A percentile compares a stretch with the other conserved stretches of the same genome.
phyloP scores from a whole-genome alignment of 129 eudicot species.

The Rutidosis leptorrhynchoides region DNA sequence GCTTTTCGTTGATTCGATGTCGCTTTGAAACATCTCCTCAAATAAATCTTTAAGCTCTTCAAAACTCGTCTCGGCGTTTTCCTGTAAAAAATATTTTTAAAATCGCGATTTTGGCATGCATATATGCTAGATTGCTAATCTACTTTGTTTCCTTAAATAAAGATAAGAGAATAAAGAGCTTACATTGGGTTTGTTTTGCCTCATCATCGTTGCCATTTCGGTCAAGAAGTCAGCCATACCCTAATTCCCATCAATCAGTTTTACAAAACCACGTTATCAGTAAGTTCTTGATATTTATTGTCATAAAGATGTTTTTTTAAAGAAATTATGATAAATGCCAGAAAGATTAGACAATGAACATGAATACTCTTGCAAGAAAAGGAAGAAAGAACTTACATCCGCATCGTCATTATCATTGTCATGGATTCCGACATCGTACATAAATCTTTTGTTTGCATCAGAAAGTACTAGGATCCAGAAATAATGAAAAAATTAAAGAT shows the following conservation, averaged over 20 bases:
- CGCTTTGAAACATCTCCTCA: constrained; percentile 62
- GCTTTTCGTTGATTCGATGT: constrained; percentile 29
- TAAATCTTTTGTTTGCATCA: constrained; percentile 64
- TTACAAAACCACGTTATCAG: neutral
- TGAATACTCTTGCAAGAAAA: neutral
- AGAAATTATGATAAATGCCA: neutral
- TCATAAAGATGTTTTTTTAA: neutral
- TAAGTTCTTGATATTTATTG: neutral
- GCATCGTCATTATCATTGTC: constrained; percentile 54
- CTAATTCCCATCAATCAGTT: constrained; percentile 37
- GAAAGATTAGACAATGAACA: neutral
- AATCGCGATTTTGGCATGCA: neutral
- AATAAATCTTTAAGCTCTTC: constrained; percentile 62
- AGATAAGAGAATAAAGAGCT: constrained; percentile 18
- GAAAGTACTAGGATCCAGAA: constrained; percentile 49
- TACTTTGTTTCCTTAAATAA: neutral
- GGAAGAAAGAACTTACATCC: constrained; percentile 36
- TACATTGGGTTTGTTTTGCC: constrained; percentile 55
- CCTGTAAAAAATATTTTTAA: constrained; percentile 26
- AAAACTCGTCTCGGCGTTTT: constrained; percentile 44
- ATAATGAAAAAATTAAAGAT: neutral
- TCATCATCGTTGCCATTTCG: constrained; percentile 79
- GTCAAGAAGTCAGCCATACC: constrained; percentile 77
- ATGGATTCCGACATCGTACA: constrained; percentile 74
- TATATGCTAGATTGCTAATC: neutral